These are phyloP conservation scores for Nakazawaea peltata DNA, from an alignment of 805 yeast species.

Conservation along the genomic window DNA sequence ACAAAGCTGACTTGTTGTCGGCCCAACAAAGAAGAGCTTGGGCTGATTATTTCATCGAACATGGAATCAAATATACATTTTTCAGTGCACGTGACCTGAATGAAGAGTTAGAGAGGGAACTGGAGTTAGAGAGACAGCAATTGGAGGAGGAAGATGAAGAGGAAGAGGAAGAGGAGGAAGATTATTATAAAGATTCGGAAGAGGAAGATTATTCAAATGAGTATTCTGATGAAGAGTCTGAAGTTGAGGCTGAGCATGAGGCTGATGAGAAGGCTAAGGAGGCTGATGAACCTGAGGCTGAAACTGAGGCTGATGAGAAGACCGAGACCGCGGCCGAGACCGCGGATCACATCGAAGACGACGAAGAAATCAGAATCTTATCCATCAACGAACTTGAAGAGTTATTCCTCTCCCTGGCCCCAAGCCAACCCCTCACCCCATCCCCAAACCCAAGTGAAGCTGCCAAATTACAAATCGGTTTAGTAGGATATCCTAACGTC, in stretches of 20 bases:
- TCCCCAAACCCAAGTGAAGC: slow-evolving; percentile 51
- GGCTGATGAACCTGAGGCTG: no score
- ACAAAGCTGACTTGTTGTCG: slow-evolving; percentile 86
- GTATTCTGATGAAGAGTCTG: slow-evolving; percentile 9
- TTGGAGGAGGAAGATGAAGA: slow-evolving; percentile 56
- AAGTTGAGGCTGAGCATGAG: no score
- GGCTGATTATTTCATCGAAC: slow-evolving; percentile 73
- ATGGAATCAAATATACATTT: slow-evolving; percentile 76
- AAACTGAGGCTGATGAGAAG: no score
- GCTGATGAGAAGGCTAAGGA: no score
- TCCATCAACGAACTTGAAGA: slow-evolving; percentile 81
- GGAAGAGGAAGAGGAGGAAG: slow-evolving; percentile 25
- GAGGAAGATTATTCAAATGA: no score
- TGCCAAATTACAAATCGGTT: slow-evolving; percentile 75
- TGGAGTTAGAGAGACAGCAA: slow-evolving; percentile 30
- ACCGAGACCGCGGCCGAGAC: no score
- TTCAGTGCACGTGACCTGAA: slow-evolving; percentile 89
- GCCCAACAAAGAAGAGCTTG: slow-evolving; percentile 71
- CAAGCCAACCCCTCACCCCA: slow-evolving; percentile 43
- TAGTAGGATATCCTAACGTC: slow-evolving; percentile 93
- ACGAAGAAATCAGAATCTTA: slow-evolving; percentile 57
- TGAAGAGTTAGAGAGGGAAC: slow-evolving; percentile 60
- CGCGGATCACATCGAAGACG: no score
- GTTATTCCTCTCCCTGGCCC: slow-evolving; percentile 70
- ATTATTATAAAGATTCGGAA: no score